A percentile compares a stretch with the other conserved stretches of the same genome.
Evolutionary conservation across 2,329 filamentous ascomycete species (phyloP).

Genomic region (Sclerotinia glacialis): DNA sequence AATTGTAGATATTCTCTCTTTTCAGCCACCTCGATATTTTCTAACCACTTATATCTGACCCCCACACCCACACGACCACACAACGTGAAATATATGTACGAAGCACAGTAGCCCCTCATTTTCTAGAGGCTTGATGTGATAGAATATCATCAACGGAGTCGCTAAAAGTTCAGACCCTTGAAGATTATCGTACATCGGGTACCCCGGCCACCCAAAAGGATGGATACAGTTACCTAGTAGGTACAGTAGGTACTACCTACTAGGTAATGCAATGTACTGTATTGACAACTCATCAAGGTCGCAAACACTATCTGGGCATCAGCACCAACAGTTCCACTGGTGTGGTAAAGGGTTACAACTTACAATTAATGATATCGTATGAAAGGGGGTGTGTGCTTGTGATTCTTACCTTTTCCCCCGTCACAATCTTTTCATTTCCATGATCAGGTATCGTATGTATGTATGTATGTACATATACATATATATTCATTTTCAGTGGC

Average conservation of each 20-base stretch:
- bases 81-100: not conserved
- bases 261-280: slow-evolving; percentile 4
- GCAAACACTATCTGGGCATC: slow-evolving; percentile 13
- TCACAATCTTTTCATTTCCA: not conserved
- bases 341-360: slow-evolving; percentile 2
- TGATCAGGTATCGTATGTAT: no score
- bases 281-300: slow-evolving; percentile 23
- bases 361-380: not conserved
- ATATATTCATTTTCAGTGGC: not conserved
- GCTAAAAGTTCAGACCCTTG: not conserved
- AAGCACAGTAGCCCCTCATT: not conserved
- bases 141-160: not conserved
- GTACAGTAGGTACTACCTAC: no score
- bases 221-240: slow-evolving; percentile 5
- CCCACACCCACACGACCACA: not conserved
- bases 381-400: not conserved
- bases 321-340: not conserved
- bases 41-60: not conserved
- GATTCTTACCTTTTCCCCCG: not conserved
- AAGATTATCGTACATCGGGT: slow-evolving; percentile 5
- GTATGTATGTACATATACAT: no score
- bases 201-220: slow-evolving; percentile 6
- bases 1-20: slow-evolving; percentile 1
- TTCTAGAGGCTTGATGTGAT: slow-evolving; percentile 1
- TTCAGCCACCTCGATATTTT: slow-evolving; percentile 4